Evolutionary conservation across 83 land plant species (phyloP), one percentile per base, ranked within the genome.

Genomic region (Diphasiastrum complanatum): DNA sequence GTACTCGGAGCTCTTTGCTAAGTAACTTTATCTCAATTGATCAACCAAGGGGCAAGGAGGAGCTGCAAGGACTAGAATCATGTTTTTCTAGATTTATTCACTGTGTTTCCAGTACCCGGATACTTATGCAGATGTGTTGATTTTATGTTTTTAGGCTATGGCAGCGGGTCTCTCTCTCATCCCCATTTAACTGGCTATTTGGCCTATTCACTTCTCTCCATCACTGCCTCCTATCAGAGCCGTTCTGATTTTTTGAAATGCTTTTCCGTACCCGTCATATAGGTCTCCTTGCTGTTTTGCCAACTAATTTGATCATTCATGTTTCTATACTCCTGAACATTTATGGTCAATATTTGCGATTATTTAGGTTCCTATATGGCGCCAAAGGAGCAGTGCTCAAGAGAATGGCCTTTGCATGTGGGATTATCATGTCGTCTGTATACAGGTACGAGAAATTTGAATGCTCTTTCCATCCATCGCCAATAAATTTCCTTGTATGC

Each of bases 361-460:
- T 54, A 16, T 71, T 25, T 61, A 93, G 99, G 53, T 89, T 61
- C 99, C 99, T 4, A 24, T 93, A 25, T 93, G 99, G 99, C 73
- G 77, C 63, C 99, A 89, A 64, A 83, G 78, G 71, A 85, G 86
- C 18, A 67, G 74, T 61, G 78, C 87, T 63, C 52, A 52, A 48
- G 63, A 62, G 40, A 89, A 79, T 60, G 92, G 92, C 10, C 18
- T 86, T 11, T 71, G 91, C 34, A 54, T 89, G 4, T 93, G 99
- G 99, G 99, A 93, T 68, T 93, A 93, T 61, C 99, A 93, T 82
- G 99, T 89, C 5, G 82, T 93, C 41, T 93, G 92, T 60, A 51
- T 89, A 32, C 96, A 93, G 88, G 98, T 93, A 25, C 61, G 58
- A 38, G 8, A 38, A 8, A 8, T 38, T 38, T 38, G 14, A 38